These are phyloP conservation scores for Dunaliella salina DNA, from an alignment of 163 green algal species.

Conservation along the genomic window DNA sequence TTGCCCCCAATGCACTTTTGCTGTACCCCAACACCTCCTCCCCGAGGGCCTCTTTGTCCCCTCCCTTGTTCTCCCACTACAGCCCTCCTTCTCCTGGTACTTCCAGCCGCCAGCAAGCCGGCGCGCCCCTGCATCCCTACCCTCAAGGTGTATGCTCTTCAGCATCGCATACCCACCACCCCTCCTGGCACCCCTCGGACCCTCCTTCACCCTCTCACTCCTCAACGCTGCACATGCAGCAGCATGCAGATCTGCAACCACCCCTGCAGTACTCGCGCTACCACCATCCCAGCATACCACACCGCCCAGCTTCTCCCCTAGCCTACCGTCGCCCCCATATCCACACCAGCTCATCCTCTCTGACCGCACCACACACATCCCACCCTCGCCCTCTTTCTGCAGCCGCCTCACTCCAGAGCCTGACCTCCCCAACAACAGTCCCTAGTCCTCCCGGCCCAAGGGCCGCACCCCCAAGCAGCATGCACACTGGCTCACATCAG, in stretches of 20 bases:
- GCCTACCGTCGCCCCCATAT: background rate
- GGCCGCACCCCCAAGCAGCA: too few relatives aligned
- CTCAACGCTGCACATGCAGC: background rate
- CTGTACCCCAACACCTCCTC: too few relatives aligned
- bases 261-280: background rate
- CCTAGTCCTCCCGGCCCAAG: too few relatives aligned
- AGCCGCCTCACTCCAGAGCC: background rate
- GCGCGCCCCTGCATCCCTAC: too few relatives aligned
- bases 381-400: background rate
- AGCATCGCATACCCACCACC: background rate
- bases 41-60: too few relatives aligned
- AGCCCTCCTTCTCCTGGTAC: too few relatives aligned
- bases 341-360: background rate
- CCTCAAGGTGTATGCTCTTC: too few relatives aligned
- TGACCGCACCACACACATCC: background rate
- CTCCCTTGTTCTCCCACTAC: too few relatives aligned
- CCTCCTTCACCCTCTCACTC: background rate
- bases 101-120: too few relatives aligned
- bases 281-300: background rate
- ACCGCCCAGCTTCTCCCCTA: background rate
- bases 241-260: background rate
- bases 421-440: too few relatives aligned
- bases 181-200: background rate
- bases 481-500: too few relatives aligned
- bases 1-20: too few relatives aligned